phyloP scores from a whole-genome alignment of 2,329 filamentous ascomycete genomes.

The Aspergillus candidus region DNA sequence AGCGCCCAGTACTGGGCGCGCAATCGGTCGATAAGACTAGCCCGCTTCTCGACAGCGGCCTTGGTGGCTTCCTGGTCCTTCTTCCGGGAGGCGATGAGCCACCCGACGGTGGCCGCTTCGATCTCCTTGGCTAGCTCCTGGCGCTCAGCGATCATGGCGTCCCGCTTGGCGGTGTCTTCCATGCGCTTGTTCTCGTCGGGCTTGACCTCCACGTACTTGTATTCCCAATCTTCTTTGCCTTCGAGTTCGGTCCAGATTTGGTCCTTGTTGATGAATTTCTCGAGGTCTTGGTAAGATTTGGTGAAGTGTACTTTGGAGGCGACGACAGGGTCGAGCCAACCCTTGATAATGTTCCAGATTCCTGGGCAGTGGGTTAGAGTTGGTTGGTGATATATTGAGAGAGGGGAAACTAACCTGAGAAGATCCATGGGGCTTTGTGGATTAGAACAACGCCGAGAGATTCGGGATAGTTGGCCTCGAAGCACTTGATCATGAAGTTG shows the following conservation, averaged over 20 bases:
- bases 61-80: conserved; percentile 42
- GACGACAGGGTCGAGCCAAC: conserved; percentile 96
- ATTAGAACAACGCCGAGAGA: conserved; percentile 83
- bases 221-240: conserved; percentile 78
- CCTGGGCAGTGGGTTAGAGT: conserved; percentile 41
- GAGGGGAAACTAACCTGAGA: conserved; percentile 60
- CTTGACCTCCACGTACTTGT: conserved; percentile 71
- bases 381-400: background rate
- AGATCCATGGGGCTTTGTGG: conserved; percentile 95
- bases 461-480: conserved; percentile 97
- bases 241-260: conserved; percentile 78
- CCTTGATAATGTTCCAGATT: conserved; percentile 93
- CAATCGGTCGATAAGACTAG: conserved; percentile 57
- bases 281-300: conserved; percentile 70
- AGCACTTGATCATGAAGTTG: conserved; percentile 99
- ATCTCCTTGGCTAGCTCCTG: conserved; percentile 63
- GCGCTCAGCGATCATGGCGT: conserved; percentile 59
- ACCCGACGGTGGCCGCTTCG: conserved; percentile 67
- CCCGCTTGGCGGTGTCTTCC: conserved; percentile 59
- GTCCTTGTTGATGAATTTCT: conserved; percentile 63
- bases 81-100: conserved; percentile 56
- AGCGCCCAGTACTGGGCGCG: conserved; percentile 77
- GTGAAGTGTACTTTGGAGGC: conserved; percentile 92
- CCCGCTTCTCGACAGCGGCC: conserved; percentile 52
- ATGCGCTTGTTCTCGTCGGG: conserved; percentile 70